Conservation (phyloP, 2,329 filamentous ascomycete species). For the Fusarium dimerum region DNA sequence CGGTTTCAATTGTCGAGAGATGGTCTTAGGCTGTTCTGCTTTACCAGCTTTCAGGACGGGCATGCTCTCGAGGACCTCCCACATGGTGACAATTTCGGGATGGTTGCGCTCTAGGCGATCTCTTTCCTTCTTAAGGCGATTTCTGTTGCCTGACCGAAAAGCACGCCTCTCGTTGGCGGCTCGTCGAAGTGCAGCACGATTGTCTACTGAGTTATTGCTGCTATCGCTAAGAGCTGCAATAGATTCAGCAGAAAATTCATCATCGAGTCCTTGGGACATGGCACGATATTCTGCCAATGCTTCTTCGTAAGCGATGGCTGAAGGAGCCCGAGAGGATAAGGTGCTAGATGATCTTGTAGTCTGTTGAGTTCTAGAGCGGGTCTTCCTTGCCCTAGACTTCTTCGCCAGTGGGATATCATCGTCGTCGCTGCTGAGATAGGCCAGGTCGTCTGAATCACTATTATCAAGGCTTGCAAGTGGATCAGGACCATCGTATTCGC, state of each 20-base stretch:
- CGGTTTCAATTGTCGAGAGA: constrained; percentile 82
- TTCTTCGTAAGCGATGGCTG: neutral
- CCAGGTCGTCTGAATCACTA: constrained; percentile 14
- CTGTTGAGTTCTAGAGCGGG: neutral
- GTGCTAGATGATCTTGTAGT: too few species aligned
- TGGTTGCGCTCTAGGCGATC: constrained; percentile 73
- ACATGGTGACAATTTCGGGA: constrained; percentile 81
- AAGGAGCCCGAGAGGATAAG: too few species aligned
- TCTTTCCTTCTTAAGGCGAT: constrained; percentile 50
- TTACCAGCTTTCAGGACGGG: constrained; percentile 61
- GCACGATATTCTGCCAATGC: neutral
- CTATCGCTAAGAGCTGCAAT: neutral
- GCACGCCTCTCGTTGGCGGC: constrained; percentile 36
- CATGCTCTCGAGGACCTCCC: constrained; percentile 70
- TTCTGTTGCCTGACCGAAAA: constrained; percentile 27
- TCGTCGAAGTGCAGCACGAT: constrained; percentile 7
- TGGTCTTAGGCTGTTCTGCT: constrained; percentile 60
- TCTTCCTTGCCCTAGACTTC: constrained; percentile 10
- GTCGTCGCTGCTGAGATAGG: constrained; percentile 30
- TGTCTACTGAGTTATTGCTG: constrained; percentile 10
- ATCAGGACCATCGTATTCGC: constrained; percentile 9
- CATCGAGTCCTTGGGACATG: neutral
- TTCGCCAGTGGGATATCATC: constrained; percentile 28
- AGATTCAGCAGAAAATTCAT: neutral
- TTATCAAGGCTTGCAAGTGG: constrained; percentile 12